Evolutionary conservation across 805 yeast genomes (phyloP).

Genomic region (Saccharomycopsis guyanensis): DNA sequence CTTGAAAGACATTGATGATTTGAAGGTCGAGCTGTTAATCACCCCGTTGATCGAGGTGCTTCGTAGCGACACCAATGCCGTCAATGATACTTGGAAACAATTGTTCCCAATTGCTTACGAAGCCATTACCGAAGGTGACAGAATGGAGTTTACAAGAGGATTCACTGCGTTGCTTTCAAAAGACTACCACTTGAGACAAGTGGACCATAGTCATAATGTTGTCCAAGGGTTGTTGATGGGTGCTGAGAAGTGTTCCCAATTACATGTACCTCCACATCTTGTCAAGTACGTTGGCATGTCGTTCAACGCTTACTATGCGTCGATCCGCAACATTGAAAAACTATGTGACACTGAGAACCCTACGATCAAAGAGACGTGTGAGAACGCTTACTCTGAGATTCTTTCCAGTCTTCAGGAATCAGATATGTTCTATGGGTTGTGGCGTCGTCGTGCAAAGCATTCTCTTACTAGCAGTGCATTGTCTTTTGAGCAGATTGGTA

Average conservation of each 20-base stretch:
- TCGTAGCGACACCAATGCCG: constrained; percentile 70
- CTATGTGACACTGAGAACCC: constrained; percentile 30
- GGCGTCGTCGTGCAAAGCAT: constrained; percentile 95
- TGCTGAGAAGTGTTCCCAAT: constrained; percentile 58
- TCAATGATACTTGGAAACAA: constrained; percentile 75
- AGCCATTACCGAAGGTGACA: constrained; percentile 44
- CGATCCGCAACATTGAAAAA: constrained; percentile 75
- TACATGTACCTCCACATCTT: constrained; percentile 90
- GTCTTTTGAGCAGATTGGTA: constrained; percentile 89
- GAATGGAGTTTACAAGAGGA: constrained; percentile 75
- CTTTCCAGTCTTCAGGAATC: constrained; percentile 86
- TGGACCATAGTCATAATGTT: constrained; percentile 79
- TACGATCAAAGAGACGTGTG: constrained; percentile 59
- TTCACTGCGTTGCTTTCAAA: constrained; percentile 74
- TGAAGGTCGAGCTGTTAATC: constrained; percentile 52
- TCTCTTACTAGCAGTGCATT: constrained; percentile 87
- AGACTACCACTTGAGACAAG: constrained; percentile 89
- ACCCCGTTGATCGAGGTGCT: constrained; percentile 73
- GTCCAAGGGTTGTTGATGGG: constrained; percentile 80
- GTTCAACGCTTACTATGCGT: constrained; percentile 86
- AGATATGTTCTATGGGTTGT: constrained; percentile 94
- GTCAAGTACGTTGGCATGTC: constrained; percentile 81
- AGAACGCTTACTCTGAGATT: constrained; percentile 85
- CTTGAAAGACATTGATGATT: constrained; percentile 25
- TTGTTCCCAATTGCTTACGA: constrained; percentile 75